These are phyloP conservation scores for Corymbia citriodora DNA, from an alignment of 441 rosid species.

Conservation along the genomic window DNA sequence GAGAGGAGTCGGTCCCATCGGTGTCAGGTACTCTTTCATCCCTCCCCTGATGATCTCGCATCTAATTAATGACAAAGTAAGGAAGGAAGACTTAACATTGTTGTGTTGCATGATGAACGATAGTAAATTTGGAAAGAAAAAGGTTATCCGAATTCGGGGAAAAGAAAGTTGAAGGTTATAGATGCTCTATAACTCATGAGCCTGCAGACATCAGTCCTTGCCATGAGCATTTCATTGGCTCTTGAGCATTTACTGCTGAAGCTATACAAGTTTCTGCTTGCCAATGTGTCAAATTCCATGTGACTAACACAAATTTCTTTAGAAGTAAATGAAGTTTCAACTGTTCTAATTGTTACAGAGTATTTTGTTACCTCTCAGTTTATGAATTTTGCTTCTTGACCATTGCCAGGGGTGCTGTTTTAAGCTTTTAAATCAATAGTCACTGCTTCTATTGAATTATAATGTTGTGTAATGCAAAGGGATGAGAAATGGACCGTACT, in stretches of 20 bases:
- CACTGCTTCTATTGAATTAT: neutral
- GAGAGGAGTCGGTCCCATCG: conserved; percentile 92
- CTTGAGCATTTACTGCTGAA: neutral
- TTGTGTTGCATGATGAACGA: neutral
- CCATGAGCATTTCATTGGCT: neutral
- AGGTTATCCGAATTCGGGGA: neutral
- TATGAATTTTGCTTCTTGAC: neutral
- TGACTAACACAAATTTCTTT: neutral
- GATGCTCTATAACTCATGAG: neutral
- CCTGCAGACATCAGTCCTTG: neutral
- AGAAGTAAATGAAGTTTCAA: neutral
- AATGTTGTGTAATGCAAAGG: neutral
- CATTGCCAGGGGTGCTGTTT: neutral
- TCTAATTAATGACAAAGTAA: conserved; percentile 14
- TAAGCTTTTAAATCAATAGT: neutral
- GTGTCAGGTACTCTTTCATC: conserved; percentile 92
- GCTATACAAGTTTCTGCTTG: neutral
- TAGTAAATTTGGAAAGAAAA: neutral
- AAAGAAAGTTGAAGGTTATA: neutral
- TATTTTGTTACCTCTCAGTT: neutral
- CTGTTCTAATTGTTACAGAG: neutral
- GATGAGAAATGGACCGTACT: conserved; percentile 26
- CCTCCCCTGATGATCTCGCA: conserved; percentile 83
- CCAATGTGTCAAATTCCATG: neutral
- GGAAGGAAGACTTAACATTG: neutral